Conservation (phyloP, 164 flowering plant species). For the Kingdonia uniflora region DNA sequence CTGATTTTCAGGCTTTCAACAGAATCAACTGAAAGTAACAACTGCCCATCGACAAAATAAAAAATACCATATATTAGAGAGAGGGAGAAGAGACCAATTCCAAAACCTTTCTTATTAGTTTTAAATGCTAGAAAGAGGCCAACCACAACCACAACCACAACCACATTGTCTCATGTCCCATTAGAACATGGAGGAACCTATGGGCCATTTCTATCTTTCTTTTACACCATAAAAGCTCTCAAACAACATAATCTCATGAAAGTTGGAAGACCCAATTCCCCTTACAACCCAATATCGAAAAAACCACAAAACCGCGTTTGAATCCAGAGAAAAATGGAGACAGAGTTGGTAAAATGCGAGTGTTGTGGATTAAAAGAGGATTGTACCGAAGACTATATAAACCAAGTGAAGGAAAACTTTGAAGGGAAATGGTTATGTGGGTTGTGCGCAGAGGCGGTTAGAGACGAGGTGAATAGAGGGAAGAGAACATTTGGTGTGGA, state of each 20-base stretch:
- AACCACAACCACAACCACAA: slow-evolving; percentile 19
- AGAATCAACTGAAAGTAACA: slow-evolving; percentile 29
- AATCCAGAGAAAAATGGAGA: slow-evolving; percentile 41
- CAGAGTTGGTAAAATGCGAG: slow-evolving; percentile 74
- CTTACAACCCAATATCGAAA: background rate
- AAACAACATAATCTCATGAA: slow-evolving; percentile 3
- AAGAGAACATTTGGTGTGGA: slow-evolving; percentile 30
- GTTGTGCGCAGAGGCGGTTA: slow-evolving; percentile 82
- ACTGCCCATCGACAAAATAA: slow-evolving; percentile 15
- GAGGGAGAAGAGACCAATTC: background rate
- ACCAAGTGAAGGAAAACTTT: slow-evolving; percentile 56
- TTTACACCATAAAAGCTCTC: slow-evolving; percentile 13
- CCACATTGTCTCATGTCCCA: slow-evolving; percentile 27
- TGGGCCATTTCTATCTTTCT: slow-evolving; percentile 4
- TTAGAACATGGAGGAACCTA: slow-evolving; percentile 4
- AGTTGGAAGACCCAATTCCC: slow-evolving; percentile 2
- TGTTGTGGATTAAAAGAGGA: slow-evolving; percentile 93
- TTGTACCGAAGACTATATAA: slow-evolving; percentile 84
- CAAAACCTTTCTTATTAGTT: background rate
- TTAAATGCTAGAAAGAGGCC: slow-evolving; percentile 21
- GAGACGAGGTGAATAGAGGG: slow-evolving; percentile 54
- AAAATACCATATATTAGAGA: slow-evolving; percentile 5
- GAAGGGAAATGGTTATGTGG: slow-evolving; percentile 94
- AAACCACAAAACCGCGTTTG: background rate
- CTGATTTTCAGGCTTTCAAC: background rate